These are phyloP conservation scores for Pochonia chlamydosporia DNA, from an alignment of 2,329 filamentous ascomycete genomes.

Conservation along the genomic window DNA sequence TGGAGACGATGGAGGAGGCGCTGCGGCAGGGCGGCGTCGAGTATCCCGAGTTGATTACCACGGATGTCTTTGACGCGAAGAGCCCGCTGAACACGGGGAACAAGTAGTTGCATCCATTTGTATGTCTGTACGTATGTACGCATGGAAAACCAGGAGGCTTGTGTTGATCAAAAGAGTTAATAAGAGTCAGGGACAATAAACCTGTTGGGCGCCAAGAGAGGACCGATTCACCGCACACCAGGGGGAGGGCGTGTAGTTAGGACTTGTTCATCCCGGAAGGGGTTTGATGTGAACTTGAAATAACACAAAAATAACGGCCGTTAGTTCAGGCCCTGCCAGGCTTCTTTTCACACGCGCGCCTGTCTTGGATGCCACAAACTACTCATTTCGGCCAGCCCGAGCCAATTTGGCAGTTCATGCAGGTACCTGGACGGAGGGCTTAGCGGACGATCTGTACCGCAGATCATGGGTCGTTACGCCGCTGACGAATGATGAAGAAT, in stretches of 20 bases:
- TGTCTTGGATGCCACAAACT: too few relatives aligned
- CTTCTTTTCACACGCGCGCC: too few relatives aligned
- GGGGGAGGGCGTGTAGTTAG: too few relatives aligned
- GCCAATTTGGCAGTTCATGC: slow-evolving; percentile 3
- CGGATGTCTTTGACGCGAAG: slow-evolving; percentile 51
- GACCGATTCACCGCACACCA: too few relatives aligned
- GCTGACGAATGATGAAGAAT: neutral
- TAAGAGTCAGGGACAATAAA: neutral
- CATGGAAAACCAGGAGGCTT: too few relatives aligned
- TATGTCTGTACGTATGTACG: neutral
- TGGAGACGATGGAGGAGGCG: slow-evolving; percentile 63
- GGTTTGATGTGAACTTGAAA: too few relatives aligned
- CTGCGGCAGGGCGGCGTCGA: slow-evolving; percentile 46
- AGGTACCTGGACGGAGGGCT: neutral
- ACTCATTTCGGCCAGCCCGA: slow-evolving; percentile 1
- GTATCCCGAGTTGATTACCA: slow-evolving; percentile 52
- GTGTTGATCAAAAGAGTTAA: neutral
- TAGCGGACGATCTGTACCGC: neutral
- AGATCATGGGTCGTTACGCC: neutral
- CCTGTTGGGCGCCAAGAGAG: too few relatives aligned
- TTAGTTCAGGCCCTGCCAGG: too few relatives aligned
- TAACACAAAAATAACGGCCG: too few relatives aligned
- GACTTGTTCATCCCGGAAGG: too few relatives aligned
- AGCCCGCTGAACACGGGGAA: slow-evolving; percentile 57
- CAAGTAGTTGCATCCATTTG: too few relatives aligned